Percentiles rank a stretch among this genome's conserved stretches.
Conservation (phyloP, 805 yeast species). For the Schwanniomyces sp. region DNA sequence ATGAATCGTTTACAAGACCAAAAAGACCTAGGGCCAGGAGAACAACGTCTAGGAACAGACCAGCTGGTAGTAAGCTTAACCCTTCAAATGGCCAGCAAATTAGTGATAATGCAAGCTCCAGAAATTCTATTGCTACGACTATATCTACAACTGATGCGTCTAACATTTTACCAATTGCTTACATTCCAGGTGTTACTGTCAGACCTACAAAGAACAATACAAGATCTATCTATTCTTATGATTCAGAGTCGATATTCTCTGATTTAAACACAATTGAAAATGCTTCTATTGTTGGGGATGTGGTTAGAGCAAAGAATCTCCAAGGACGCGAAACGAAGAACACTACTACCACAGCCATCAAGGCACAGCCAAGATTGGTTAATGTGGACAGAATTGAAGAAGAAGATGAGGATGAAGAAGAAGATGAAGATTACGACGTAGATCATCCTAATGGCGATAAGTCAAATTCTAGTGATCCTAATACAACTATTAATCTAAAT, state of each 20-base stretch:
- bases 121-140: conserved; percentile 56
- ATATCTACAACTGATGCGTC: conserved; percentile 74
- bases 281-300: conserved; percentile 48
- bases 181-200: conserved; percentile 89
- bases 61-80: not conserved
- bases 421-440: conserved; percentile 20
- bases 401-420: conserved; percentile 36
- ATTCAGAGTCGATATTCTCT: conserved; percentile 41
- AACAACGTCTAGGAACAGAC: conserved; percentile 1
- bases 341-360: conserved; percentile 68
- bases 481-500: conserved; percentile 2
- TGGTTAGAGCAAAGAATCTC: conserved; percentile 21
- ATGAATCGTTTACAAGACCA: conserved; percentile 46
- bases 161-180: conserved; percentile 87
- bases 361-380: conserved; percentile 74
- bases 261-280: conserved; percentile 45
- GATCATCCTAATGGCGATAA: conserved; percentile 1
- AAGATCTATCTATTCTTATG: conserved; percentile 45
- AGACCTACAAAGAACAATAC: conserved; percentile 48
- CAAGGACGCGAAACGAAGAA: conserved; percentile 14
- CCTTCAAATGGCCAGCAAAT: conserved; percentile 15
- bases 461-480: not conserved
- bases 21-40: conserved; percentile 18
- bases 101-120: conserved; percentile 10
- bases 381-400: conserved; percentile 49